phyloP scores from a whole-genome alignment of 352 stramenopile genomes.

The Globisporangium emineosum region DNA sequence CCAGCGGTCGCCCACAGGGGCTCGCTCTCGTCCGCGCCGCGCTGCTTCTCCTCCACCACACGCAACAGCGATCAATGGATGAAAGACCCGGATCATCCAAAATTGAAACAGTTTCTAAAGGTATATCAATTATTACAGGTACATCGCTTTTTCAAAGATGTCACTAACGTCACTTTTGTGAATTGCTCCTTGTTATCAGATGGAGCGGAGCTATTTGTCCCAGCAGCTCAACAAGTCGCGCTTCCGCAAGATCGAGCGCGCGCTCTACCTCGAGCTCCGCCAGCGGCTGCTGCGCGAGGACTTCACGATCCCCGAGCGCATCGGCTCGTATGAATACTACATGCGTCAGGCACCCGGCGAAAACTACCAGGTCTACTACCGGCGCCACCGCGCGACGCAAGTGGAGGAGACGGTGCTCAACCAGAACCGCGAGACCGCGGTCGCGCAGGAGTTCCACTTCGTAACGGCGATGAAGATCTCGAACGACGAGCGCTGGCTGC shows the following conservation, averaged over 20 bases:
- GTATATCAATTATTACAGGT: slow-evolving; percentile 21
- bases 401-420: slow-evolving; percentile 69
- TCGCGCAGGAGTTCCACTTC: slow-evolving; percentile 55
- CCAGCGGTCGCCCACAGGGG: background rate
- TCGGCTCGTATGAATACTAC: slow-evolving; percentile 76
- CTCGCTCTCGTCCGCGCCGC: background rate
- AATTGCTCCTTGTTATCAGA: background rate
- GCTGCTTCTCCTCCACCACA: background rate
- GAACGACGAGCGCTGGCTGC: slow-evolving; percentile 48
- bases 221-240: slow-evolving; percentile 49
- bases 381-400: slow-evolving; percentile 26
- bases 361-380: slow-evolving; percentile 84
- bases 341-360: slow-evolving; percentile 50
- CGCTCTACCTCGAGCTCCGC: slow-evolving; percentile 65
- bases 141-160: background rate
- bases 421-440: slow-evolving; percentile 55
- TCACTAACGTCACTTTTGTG: background rate
- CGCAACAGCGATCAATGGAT: slow-evolving; percentile 23
- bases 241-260: slow-evolving; percentile 57
- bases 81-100: slow-evolving; percentile 38
- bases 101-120: slow-evolving; percentile 60
- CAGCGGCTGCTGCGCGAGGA: slow-evolving; percentile 61
- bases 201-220: slow-evolving; percentile 49
- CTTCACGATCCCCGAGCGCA: slow-evolving; percentile 68
- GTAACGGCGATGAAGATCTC: slow-evolving; percentile 78